Conservation (phyloP, 2,329 filamentous ascomycete genomes). For the Aspergillus sp. region DNA sequence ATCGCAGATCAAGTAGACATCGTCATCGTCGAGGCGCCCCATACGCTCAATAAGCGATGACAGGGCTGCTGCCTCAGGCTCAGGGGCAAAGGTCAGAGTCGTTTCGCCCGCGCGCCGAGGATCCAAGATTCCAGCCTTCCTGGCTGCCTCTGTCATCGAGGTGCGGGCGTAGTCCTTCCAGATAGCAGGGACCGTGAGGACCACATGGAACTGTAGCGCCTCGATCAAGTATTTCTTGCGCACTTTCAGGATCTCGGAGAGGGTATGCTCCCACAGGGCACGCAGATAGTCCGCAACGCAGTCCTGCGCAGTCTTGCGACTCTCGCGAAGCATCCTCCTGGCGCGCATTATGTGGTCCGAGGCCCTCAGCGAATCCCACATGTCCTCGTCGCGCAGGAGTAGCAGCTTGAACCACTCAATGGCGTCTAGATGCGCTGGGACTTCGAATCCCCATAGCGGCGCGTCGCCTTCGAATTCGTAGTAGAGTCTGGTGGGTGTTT, state of each 20-base stretch:
- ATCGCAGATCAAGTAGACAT: constrained; percentile 8
- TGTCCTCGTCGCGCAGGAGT: constrained; percentile 1
- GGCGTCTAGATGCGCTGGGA: neutral
- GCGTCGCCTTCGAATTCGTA: neutral
- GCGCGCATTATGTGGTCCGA: neutral
- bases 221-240: neutral
- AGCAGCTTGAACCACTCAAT: constrained; percentile 5
- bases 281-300: constrained; percentile 2
- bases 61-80: constrained; percentile 5
- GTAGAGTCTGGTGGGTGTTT: constrained; percentile 4
- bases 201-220: constrained; percentile 5
- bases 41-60: constrained; percentile 3
- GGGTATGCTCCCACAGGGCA: neutral
- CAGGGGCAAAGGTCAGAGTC: constrained; percentile 2
- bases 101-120: neutral
- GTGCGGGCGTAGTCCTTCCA: constrained; percentile 9
- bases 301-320: neutral
- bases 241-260: neutral
- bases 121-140: neutral
- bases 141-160: constrained; percentile 7
- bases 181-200: constrained; percentile 8
- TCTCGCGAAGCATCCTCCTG: neutral
- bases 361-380: neutral
- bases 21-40: neutral
- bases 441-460: constrained; percentile 3